Base-by-base conservation (phyloP, 495 filamentous ascomycete species). In the Clohesyomyces aquaticus region DNA sequence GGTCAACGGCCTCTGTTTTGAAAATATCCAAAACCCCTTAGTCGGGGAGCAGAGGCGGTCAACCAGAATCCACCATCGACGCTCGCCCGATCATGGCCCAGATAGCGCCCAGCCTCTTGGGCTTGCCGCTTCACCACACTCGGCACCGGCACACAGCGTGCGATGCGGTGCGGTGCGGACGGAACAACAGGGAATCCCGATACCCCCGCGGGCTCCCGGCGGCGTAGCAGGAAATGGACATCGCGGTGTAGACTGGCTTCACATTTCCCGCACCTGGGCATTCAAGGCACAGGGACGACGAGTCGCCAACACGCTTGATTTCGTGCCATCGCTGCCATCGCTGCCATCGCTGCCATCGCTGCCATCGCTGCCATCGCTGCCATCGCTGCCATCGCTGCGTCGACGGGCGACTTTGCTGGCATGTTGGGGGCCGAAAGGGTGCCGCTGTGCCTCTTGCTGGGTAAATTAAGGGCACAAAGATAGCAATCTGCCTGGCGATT, bases 391-490 rank as follows among this genome's bases (percentile, higher is more conserved):
- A 6, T 38, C 14, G 32, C 32, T 38, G 32, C 32, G 6, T 38
- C 32, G 32, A 38, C 32, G 32, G 32, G 32, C 43, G 43, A 47
- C 43, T 8, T 47, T n/a, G 16, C 43, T 18, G 43, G 43, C 16
- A 22, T n/a, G 4, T 22, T 47, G 43, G 43, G 43, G 43, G 43
- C 43, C 43, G 43, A 42, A 22, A 41, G 28, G n/a, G 22, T 10
- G 8, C 32, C 16, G 28, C 27, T 41, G 29, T 21, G 29, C 53
- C 14, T 41, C 18, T 2, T 22, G 26, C 18, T 38, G 43, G 23
- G 41, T 59, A 47, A 59, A 59, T 59, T 22, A 49, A 35, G 19
- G 19, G 55, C 42, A 47, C 55, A 32, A 61, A 61, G 57, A 61
- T 61, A 61, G 57, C 18, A 38, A 38, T 38, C 32, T 38, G 32